Percentiles rank a stretch among this genome's conserved stretches.
These are phyloP conservation scores for Mikania micrantha DNA, from an alignment of 129 eudicot genomes.

Conservation along the genomic window DNA sequence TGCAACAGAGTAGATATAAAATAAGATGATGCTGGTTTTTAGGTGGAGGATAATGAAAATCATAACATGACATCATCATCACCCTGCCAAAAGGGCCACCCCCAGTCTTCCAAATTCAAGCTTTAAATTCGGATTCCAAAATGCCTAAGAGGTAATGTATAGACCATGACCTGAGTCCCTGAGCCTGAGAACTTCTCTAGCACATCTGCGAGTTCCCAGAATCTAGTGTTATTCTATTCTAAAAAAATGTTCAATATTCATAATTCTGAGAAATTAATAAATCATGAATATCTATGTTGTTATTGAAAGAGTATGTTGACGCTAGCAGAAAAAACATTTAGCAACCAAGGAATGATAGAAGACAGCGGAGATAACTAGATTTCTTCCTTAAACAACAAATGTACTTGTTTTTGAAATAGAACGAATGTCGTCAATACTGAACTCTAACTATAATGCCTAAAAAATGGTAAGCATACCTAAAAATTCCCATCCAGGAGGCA, in stretches of 20 bases:
- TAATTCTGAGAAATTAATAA: conserved; percentile 24
- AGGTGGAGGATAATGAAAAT: conserved; percentile 51
- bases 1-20: conserved; percentile 61
- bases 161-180: conserved; percentile 47
- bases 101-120: conserved; percentile 37
- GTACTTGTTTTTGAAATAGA: neutral
- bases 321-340: conserved; percentile 17
- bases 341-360: conserved; percentile 6
- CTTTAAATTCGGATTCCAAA: conserved; percentile 32
- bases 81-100: conserved; percentile 41
- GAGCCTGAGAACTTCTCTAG: conserved; percentile 61
- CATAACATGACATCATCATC: conserved; percentile 47
- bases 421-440: neutral
- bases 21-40: conserved; percentile 39
- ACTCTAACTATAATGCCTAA: neutral
- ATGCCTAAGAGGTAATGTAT: conserved; percentile 36
- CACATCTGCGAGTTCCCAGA: conserved; percentile 76
- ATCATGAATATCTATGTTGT: conserved; percentile 26
- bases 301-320: conserved; percentile 9
- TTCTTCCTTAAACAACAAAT: conserved; percentile 11
- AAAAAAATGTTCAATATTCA: conserved; percentile 35
- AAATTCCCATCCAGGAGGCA: neutral
- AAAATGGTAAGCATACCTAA: neutral
- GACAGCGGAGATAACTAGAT: neutral
- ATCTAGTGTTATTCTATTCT: conserved; percentile 46